A percentile compares a stretch with the other conserved stretches of the same genome.
These are phyloP conservation scores for Puccinellia tenuiflora DNA, from an alignment of 176 grass and related monocot genomes.

Conservation along the genomic window DNA sequence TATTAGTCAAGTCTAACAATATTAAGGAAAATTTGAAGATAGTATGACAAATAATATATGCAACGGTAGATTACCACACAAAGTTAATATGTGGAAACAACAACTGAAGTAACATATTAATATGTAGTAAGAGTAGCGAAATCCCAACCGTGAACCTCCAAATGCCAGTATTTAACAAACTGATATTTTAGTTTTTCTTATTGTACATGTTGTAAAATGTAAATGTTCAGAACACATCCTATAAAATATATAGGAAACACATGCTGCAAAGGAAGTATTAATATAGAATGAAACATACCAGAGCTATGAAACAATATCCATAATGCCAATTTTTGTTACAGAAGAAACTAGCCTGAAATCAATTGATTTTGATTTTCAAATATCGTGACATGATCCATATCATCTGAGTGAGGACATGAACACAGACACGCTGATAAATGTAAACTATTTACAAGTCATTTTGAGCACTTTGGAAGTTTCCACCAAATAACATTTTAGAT, in stretches of 20 bases:
- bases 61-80: background rate
- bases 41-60: conserved; percentile 16
- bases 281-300: background rate
- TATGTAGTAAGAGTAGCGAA: background rate
- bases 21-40: conserved; percentile 25
- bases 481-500: background rate
- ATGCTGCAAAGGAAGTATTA: background rate
- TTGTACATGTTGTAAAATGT: background rate
- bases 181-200: background rate
- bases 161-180: background rate
- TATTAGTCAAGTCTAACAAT: conserved; percentile 45
- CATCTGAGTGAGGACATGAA: background rate
- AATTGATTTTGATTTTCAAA: background rate
- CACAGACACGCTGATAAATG: background rate
- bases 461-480: background rate
- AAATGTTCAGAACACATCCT: background rate
- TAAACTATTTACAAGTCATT: conserved; percentile 2
- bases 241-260: background rate
- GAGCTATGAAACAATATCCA: background rate
- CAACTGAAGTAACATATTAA: background rate
- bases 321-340: background rate
- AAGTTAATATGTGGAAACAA: conserved; percentile 7
- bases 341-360: background rate
- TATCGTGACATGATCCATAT: background rate
- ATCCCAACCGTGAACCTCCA: background rate